phyloP scores from a whole-genome alignment of 2,329 filamentous ascomycete genomes.

The Phaeomoniella chlamydospora region DNA sequence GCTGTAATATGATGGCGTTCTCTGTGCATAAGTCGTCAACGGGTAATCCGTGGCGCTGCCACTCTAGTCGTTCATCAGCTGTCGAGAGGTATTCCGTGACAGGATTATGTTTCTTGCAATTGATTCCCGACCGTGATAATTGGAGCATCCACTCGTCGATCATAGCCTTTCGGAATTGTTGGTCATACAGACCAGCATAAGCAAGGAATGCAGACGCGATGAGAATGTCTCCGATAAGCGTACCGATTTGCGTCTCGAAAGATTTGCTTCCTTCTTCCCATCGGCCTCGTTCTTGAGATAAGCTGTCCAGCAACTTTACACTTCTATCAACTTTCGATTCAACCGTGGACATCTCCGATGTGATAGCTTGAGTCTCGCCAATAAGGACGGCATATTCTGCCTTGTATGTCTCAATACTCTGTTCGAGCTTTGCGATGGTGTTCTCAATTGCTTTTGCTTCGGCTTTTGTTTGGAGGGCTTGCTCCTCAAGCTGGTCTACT shows the following conservation, averaged over 20 bases:
- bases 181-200: conserved; percentile 93
- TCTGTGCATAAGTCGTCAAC: conserved; percentile 97
- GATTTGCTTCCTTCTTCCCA: conserved; percentile 98
- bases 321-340: conserved; percentile 97
- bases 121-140: conserved; percentile 80
- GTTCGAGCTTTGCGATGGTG: conserved; percentile 69
- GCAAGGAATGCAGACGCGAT: conserved; percentile 95
- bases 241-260: conserved; percentile 95
- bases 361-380: conserved; percentile 94
- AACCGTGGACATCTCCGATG: conserved; percentile 87
- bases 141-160: conserved; percentile 95
- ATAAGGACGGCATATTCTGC: conserved; percentile 90
- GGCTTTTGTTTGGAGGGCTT: conserved; percentile 82
- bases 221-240: conserved; percentile 86
- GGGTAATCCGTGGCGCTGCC: conserved; percentile 87
- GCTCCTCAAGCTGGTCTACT: conserved; percentile 71
- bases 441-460: conserved; percentile 84
- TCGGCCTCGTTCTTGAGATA: conserved; percentile 81
- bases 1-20: conserved; percentile 92
- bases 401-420: conserved; percentile 90
- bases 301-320: conserved; percentile 80
- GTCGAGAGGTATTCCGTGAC: conserved; percentile 94
- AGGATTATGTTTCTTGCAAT: conserved; percentile 85
- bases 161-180: conserved; percentile 96
- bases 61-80: conserved; percentile 83